Evolutionary conservation across 2,329 filamentous ascomycete genomes (phyloP), one percentile per base, ranked within the genome.

Genomic region (Lachnellula suecica): DNA sequence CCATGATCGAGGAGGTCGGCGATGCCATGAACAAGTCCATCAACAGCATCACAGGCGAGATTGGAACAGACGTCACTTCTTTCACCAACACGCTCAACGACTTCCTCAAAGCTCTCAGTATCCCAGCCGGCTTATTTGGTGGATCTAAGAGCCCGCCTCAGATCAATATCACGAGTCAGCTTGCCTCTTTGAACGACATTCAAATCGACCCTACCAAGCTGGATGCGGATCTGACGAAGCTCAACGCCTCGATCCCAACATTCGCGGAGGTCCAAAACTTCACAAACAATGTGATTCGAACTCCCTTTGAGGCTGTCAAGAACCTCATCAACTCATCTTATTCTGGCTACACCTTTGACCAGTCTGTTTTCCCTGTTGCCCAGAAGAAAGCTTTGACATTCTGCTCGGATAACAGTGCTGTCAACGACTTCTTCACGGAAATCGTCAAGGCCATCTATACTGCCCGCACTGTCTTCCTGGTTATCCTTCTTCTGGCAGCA

Each of bases 241-340:
- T 97, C 60, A 93, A 96, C 68, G 72, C 78, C 24, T 85, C 88
- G 2, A 85, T 97, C 11, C 94, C 93, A 0, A 88, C 81, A 2
- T 97, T 97, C 66, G 80, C 84, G 22, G 75, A 96, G 55, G 89
- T 96, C 47, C 83, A 93, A 65, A 92, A 96, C 58, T 77, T 91
- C 63, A 93, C 91, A 17, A 80, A 89, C 60, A 79, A 79, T 49
- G 82, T 88, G 37, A 87, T 97, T 50, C 78, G 84, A 2, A 72
- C 86, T 1, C 94, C 94, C 0, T 97, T 99, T 69, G 80, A 93
- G 62, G 75, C 90, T 56, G 83, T 97, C 63, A 89, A 88, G 63
- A 73, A 77, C 56, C 74, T 88, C 43, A 80, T 99, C 64, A 87
- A 91, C 59, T 73, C 84, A 13, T 84, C 79, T 29, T 81, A 94